A percentile compares a stretch with the other conserved stretches of the same genome.
These are phyloP conservation scores for Phytophthora capsici DNA, from an alignment of 352 stramenopile species.

Conservation along the genomic window DNA sequence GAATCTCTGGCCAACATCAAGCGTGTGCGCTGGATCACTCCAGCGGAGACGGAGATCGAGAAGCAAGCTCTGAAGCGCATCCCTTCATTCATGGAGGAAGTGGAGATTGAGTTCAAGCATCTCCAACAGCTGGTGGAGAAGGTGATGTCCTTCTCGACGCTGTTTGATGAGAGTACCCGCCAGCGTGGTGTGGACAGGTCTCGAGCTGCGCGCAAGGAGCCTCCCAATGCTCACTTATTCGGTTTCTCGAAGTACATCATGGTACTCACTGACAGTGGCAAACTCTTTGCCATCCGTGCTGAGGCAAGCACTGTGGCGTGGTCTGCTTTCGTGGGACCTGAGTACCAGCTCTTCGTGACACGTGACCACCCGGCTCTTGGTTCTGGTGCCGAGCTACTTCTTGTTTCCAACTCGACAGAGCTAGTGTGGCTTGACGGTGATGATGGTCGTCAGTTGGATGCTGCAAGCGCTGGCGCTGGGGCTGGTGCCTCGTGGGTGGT, in stretches of 20 bases:
- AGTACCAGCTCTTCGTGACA: slow-evolving; percentile 82
- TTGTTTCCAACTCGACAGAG: slow-evolving; percentile 66
- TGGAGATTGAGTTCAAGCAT: slow-evolving; percentile 63
- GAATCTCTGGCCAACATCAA: slow-evolving; percentile 82
- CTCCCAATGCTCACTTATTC: slow-evolving; percentile 77
- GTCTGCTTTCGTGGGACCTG: slow-evolving; percentile 67
- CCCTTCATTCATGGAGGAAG: slow-evolving; percentile 74
- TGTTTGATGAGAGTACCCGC: slow-evolving; percentile 54
- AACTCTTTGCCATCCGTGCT: slow-evolving; percentile 82
- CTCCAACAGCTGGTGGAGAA: slow-evolving; percentile 59
- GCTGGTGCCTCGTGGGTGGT: slow-evolving; percentile 60
- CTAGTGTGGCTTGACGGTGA: slow-evolving; percentile 80
- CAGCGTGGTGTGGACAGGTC: slow-evolving; percentile 34
- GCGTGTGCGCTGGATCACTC: slow-evolving; percentile 79
- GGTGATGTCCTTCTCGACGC: slow-evolving; percentile 49
- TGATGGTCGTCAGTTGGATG: slow-evolving; percentile 58
- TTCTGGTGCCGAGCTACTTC: slow-evolving; percentile 69
- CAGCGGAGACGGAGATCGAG: slow-evolving; percentile 77
- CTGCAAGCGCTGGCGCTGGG: slow-evolving; percentile 20
- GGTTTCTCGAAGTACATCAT: slow-evolving; percentile 88
- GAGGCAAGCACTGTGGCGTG: slow-evolving; percentile 77
- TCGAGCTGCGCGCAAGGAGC: slow-evolving; percentile 56
- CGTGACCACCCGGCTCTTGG: slow-evolving; percentile 81
- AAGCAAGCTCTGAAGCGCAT: slow-evolving; percentile 76
- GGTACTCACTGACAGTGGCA: slow-evolving; percentile 74